Evolutionary conservation across 768 basidiomycete genomes (phyloP).

Genomic region (Rhizopogon salebrosus): DNA sequence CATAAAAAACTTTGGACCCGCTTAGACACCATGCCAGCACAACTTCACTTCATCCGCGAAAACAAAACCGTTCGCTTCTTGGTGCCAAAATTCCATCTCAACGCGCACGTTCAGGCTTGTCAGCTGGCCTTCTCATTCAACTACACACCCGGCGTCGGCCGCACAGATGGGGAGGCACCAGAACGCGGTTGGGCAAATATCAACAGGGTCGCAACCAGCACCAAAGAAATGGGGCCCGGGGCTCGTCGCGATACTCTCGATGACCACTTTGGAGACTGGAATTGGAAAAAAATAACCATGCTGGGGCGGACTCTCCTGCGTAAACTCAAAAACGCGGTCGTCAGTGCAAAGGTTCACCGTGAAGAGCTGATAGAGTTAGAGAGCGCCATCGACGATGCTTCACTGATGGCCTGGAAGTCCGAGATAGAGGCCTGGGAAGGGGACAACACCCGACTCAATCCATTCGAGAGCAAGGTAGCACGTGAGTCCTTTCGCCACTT

Average conservation of each 20-base stretch:
- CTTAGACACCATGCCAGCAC: background rate
- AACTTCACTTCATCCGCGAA: no score
- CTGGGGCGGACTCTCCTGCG: no score
- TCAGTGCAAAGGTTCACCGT: slow-evolving; percentile 4
- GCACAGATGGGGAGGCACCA: slow-evolving; percentile 30
- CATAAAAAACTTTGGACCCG: slow-evolving; percentile 8
- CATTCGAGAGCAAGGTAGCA: no score
- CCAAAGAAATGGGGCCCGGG: slow-evolving; percentile 30
- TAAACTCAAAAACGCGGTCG: no score
- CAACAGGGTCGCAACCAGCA: slow-evolving; percentile 25
- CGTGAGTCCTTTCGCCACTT: no score
- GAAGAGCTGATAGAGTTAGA: no score
- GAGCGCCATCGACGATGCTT: no score
- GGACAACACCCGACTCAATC: no score
- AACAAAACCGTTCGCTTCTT: no score
- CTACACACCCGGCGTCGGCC: slow-evolving; percentile 21
- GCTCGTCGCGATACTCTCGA: slow-evolving; percentile 29
- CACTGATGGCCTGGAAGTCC: no score
- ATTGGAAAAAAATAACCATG: slow-evolving; percentile 28
- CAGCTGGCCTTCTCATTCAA: slow-evolving; percentile 24
- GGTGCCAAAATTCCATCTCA: slow-evolving; percentile 33
- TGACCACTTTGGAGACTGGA: slow-evolving; percentile 27
- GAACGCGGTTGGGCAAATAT: slow-evolving; percentile 31
- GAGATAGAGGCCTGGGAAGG: no score
- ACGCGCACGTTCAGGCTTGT: slow-evolving; percentile 25